Evolutionary conservation across 768 basidiomycete genomes (phyloP).

Genomic region (Kwoniella sp.): DNA sequence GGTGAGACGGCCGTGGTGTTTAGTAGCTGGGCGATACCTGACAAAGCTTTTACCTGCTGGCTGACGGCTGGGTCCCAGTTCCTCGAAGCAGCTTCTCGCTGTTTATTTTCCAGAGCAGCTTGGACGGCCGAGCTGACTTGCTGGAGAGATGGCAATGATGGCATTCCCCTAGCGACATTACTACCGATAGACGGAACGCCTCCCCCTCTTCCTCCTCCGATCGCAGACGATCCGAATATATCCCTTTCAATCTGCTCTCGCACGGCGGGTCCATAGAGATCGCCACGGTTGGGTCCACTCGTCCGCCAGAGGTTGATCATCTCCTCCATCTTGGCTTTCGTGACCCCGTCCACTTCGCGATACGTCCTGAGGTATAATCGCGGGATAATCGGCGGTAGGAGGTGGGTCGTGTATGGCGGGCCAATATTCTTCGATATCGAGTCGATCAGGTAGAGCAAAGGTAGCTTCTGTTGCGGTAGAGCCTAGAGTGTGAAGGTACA

Average conservation of each 20-base stretch:
- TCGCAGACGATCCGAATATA: slow-evolving; percentile 52
- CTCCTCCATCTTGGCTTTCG: slow-evolving; percentile 94
- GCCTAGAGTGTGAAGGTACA: slow-evolving; percentile 63
- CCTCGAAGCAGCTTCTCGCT: slow-evolving; percentile 70
- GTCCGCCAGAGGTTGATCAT: slow-evolving; percentile 94
- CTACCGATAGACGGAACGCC: slow-evolving; percentile 3
- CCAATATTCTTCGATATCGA: slow-evolving; percentile 96
- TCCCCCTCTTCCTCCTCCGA: neutral
- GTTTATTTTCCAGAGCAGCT: slow-evolving; percentile 77
- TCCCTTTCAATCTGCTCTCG: slow-evolving; percentile 76
- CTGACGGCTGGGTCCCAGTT: slow-evolving; percentile 71
- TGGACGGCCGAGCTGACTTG: slow-evolving; percentile 84
- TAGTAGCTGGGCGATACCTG: slow-evolving; percentile 57
- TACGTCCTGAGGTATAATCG: slow-evolving; percentile 86
- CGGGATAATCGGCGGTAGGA: slow-evolving; percentile 79
- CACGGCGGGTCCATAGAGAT: slow-evolving; percentile 79
- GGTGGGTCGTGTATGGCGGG: slow-evolving; percentile 78
- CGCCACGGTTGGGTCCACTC: slow-evolving; percentile 74
- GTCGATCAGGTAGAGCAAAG: slow-evolving; percentile 91
- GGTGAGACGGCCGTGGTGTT: slow-evolving; percentile 65
- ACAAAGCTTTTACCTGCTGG: slow-evolving; percentile 74
- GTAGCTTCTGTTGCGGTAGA: slow-evolving; percentile 84
- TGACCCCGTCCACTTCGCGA: slow-evolving; percentile 76
- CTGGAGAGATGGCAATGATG: slow-evolving; percentile 64
- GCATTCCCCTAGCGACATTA: slow-evolving; percentile 1